phyloP scores from a whole-genome alignment of 768 basidiomycete species.

The Xerocomellus dryophilus region DNA sequence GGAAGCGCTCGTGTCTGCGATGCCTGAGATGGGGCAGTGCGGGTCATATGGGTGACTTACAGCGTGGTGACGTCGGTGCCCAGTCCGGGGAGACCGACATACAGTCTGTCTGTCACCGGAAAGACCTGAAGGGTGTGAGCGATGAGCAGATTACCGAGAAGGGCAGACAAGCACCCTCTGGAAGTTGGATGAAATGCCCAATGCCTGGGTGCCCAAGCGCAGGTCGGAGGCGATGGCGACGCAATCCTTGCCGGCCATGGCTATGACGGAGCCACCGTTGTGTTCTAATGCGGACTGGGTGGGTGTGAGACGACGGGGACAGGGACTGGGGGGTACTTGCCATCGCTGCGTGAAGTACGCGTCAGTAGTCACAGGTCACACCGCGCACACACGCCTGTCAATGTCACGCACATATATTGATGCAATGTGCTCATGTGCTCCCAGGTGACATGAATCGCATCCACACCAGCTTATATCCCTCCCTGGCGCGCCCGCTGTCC shows the following conservation, averaged over 20 bases:
- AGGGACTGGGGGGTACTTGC: slow-evolving; percentile 9
- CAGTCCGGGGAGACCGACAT: slow-evolving; percentile 86
- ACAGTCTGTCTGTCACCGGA: slow-evolving; percentile 89
- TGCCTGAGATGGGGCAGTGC: slow-evolving; percentile 1
- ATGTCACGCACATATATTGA: not conserved
- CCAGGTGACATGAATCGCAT: slow-evolving; percentile 9
- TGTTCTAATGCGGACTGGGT: slow-evolving; percentile 82
- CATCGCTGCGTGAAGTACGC: slow-evolving; percentile 20
- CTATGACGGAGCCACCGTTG: slow-evolving; percentile 98
- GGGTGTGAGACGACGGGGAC: slow-evolving; percentile 1
- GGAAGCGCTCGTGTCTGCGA: slow-evolving; percentile 79
- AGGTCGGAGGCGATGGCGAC: slow-evolving; percentile 97
- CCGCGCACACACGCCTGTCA: not conserved
- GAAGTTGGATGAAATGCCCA: slow-evolving; percentile 88
- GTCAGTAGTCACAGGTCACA: slow-evolving; percentile 23
- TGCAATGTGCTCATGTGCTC: too few relatives aligned
- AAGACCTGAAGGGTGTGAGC: slow-evolving; percentile 63
- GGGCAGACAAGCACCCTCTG: slow-evolving; percentile 68
- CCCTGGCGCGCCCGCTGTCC: slow-evolving; percentile 12
- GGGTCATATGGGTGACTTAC: slow-evolving; percentile 41
- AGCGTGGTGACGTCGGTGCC: slow-evolving; percentile 92
- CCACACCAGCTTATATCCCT: not conserved
- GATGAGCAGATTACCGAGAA: slow-evolving; percentile 6
- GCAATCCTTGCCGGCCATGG: slow-evolving; percentile 99
- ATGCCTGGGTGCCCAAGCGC: slow-evolving; percentile 81